Conservation (phyloP, 2,329 filamentous ascomycete genomes). For the Dothideomycetes sp. region DNA sequence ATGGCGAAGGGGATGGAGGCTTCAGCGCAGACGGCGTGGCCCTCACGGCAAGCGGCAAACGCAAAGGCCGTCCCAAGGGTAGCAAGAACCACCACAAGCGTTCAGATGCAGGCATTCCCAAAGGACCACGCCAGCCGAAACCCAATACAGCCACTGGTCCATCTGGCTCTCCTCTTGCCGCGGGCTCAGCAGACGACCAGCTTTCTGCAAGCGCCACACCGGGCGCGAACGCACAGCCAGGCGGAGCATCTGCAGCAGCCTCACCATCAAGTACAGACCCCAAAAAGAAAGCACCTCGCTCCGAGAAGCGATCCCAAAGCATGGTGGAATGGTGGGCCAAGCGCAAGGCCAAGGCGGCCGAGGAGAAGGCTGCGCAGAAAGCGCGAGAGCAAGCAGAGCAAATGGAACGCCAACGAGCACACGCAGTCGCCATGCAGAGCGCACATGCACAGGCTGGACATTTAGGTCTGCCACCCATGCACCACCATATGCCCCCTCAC, state of each 20-base stretch:
- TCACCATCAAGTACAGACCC: no score
- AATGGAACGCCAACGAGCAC: conserved; percentile 3
- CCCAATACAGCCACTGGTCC: conserved; percentile 1
- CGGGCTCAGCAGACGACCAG: background rate
- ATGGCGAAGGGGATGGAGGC: background rate
- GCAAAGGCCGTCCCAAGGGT: conserved; percentile 29
- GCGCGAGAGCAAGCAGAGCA: background rate
- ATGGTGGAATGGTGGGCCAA: conserved; percentile 38
- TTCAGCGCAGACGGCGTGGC: background rate
- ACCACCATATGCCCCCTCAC: background rate
- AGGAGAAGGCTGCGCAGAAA: conserved; percentile 7
- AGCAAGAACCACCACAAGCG: conserved; percentile 36
- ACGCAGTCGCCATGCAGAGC: conserved; percentile 4
- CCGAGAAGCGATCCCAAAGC: conserved; percentile 31
- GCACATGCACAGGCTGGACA: background rate
- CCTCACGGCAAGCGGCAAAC: conserved; percentile 8
- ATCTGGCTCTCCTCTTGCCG: background rate
- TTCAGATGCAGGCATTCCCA: conserved; percentile 38
- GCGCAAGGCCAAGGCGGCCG: conserved; percentile 23
- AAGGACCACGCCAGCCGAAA: conserved; percentile 30
- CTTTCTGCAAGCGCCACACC: no score
- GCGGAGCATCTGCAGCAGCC: no score
- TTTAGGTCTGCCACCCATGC: background rate
- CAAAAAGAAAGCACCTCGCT: conserved; percentile 20
- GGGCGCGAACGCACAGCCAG: no score